Base-by-base conservation (phyloP, 768 basidiomycete genomes). In the Boletus reticulatus region DNA sequence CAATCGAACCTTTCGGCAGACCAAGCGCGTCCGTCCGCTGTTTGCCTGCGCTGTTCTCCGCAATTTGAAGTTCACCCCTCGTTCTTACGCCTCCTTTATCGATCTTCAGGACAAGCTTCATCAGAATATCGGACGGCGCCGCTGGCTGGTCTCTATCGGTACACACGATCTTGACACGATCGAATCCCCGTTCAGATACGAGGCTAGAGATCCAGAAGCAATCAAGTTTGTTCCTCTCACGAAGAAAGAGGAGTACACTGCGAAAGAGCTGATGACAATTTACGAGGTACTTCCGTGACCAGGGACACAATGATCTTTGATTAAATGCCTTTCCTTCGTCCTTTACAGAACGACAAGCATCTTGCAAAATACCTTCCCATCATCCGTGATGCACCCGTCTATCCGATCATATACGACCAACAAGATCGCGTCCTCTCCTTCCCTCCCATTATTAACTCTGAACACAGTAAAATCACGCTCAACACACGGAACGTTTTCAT, bases 41-140 rank as follows among this genome's bases (percentile, higher is more conserved):
- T 94, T 98, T 65, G 94, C 93, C 6, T 88, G 88, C 53, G 95
- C 94, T 11, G 78, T 98, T 54, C 80, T 99, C 45, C 90, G 97
- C 59, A 89, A 95, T 65, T 75, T 98, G 66, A 85, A 84, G 62
- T 95, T 99, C 76, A 92, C 91, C 29, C 84, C 84, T 42, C 80
- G 82, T 49, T 94, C 92, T 38, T 98, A 98, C 69, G 90, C 89
- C 24, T 94, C 92, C 58, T 98, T 99, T 83, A 96, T 99, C 63
- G 97, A 98, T 68, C 77, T 99, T n/a, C 97, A 99, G 75, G 97
- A 99, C 69, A 99, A 98, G 73, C 80, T 99, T 48, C 97, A 99
- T 69, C 90, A 95, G 67, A 99, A 99, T 72, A 83, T 99, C 34
- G 94, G 92, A 66, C 80, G 97, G 54, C 79, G 89, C 60, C 79